Percentiles rank a stretch among this genome's conserved stretches.
Evolutionary conservation across 2,329 filamentous ascomycete genomes (phyloP).

Genomic region (Paecilomyces fulvus): DNA sequence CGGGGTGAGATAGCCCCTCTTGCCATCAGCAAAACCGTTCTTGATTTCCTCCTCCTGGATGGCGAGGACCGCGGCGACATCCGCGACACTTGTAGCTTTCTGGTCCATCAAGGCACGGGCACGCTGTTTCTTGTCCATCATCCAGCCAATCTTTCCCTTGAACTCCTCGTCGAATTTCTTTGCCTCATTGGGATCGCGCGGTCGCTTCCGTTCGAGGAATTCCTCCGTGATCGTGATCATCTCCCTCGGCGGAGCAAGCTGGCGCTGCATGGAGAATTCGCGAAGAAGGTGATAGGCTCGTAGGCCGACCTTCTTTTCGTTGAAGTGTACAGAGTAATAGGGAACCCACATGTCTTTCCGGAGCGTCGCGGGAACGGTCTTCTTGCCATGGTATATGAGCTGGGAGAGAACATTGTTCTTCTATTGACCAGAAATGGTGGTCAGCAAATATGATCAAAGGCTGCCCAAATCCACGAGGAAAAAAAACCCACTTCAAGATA

Average conservation of each 20-base stretch:
- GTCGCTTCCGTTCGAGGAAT: conserved; percentile 30
- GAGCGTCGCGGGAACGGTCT: conserved; percentile 49
- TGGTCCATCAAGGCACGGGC: conserved; percentile 54
- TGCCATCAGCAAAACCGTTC: conserved; percentile 21
- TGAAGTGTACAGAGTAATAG: conserved; percentile 51
- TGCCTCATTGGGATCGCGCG: conserved; percentile 28
- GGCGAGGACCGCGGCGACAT: conserved; percentile 48
- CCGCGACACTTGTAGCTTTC: conserved; percentile 54
- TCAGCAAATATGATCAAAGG: not conserved
- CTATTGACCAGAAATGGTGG: conserved; percentile 19
- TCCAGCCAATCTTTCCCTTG: conserved; percentile 32
- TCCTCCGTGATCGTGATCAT: conserved; percentile 39
- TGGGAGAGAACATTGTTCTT: conserved; percentile 47
- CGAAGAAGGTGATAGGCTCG: conserved; percentile 50
- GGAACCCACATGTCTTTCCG: conserved; percentile 57
- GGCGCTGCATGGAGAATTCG: conserved; percentile 52
- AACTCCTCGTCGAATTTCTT: conserved; percentile 34
- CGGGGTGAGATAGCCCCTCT: conserved; percentile 23
- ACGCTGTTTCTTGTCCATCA: conserved; percentile 41
- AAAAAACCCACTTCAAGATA: conserved; percentile 42
- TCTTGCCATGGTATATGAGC: conserved; percentile 56
- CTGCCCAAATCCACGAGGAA: not conserved
- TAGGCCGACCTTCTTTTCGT: conserved; percentile 42
- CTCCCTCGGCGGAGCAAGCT: conserved; percentile 41
- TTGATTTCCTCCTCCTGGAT: conserved; percentile 37